Conservation (phyloP, 768 basidiomycete species). For the Rhodotorula diobovata region DNA sequence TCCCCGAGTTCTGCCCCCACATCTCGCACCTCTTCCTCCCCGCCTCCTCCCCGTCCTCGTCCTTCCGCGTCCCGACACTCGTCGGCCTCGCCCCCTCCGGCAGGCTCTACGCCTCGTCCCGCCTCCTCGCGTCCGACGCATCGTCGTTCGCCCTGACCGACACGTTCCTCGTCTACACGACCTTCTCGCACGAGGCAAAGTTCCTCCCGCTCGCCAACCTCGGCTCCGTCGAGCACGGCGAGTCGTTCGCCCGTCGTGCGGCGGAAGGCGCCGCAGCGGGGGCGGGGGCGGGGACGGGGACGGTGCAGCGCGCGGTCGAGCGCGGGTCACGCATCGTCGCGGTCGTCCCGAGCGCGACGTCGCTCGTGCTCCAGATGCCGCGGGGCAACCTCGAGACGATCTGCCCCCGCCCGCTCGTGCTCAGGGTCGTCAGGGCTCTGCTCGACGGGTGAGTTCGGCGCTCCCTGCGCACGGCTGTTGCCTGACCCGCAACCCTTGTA, state of each 20-base stretch:
- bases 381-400: slow-evolving; percentile 94
- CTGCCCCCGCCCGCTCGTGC: slow-evolving; percentile 83
- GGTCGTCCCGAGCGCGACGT: slow-evolving; percentile 80
- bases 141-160: slow-evolving; percentile 67
- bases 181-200: slow-evolving; percentile 70
- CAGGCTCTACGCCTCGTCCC: slow-evolving; percentile 58
- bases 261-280: slow-evolving; percentile 37
- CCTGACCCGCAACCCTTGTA: neutral
- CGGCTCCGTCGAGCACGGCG: slow-evolving; percentile 39
- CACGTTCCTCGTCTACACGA: slow-evolving; percentile 77
- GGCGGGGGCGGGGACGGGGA: slow-evolving; percentile 31
- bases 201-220: slow-evolving; percentile 60
- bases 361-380: slow-evolving; percentile 92
- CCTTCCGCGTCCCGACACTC: slow-evolving; percentile 47
- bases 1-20: slow-evolving; percentile 62
- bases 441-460: slow-evolving; percentile 62
- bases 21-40: slow-evolving; percentile 43
- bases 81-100: slow-evolving; percentile 65
- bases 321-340: slow-evolving; percentile 84
- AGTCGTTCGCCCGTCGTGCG: slow-evolving; percentile 24
- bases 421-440: slow-evolving; percentile 73
- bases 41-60: neutral
- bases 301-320: slow-evolving; percentile 67
- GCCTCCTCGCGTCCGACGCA: slow-evolving; percentile 46
- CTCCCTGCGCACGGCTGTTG: neutral